A percentile compares a stretch with the other conserved stretches of the same genome.
Evolutionary conservation across 805 yeast genomes (phyloP).

Genomic region (Ogataea allantospora): DNA sequence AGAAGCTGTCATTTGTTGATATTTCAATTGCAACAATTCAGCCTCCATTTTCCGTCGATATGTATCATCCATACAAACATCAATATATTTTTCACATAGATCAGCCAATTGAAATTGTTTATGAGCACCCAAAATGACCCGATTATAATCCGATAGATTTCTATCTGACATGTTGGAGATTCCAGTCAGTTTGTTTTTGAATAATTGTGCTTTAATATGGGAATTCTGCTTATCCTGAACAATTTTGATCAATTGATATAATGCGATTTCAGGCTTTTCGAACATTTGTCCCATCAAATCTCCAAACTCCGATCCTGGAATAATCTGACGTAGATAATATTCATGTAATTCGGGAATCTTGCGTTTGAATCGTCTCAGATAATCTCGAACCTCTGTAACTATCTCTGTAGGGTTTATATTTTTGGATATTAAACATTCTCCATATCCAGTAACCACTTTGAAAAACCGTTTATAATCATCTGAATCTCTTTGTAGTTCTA

Average conservation of each 20-base stretch:
- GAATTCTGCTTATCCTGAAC: constrained; percentile 40
- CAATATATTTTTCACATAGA: constrained; percentile 55
- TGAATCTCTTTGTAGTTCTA: constrained; percentile 41
- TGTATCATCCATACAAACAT: constrained; percentile 56
- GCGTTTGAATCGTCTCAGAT: constrained; percentile 34
- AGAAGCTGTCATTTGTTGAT: constrained; percentile 49
- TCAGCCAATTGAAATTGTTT: constrained; percentile 49
- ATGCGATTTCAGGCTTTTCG: constrained; percentile 45
- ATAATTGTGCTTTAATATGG: constrained; percentile 38
- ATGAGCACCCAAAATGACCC: constrained; percentile 47
- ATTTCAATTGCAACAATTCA: constrained; percentile 54
- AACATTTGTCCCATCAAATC: constrained; percentile 49
- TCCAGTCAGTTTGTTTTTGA: constrained; percentile 49
- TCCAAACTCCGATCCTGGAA: constrained; percentile 58
- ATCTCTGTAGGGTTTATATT: constrained; percentile 49
- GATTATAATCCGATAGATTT: constrained; percentile 39
- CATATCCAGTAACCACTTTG: constrained; percentile 42
- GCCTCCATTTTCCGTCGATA: constrained; percentile 60
- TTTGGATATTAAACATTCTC: constrained; percentile 40
- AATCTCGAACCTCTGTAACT: constrained; percentile 44
- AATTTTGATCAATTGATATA: constrained; percentile 43
- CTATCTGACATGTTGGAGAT: constrained; percentile 43
- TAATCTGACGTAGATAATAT: constrained; percentile 45
- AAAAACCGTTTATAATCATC: constrained; percentile 47
- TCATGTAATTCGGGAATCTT: constrained; percentile 39